phyloP scores from a whole-genome alignment of 208 protist species.

The Wallacemonas sp. region DNA sequence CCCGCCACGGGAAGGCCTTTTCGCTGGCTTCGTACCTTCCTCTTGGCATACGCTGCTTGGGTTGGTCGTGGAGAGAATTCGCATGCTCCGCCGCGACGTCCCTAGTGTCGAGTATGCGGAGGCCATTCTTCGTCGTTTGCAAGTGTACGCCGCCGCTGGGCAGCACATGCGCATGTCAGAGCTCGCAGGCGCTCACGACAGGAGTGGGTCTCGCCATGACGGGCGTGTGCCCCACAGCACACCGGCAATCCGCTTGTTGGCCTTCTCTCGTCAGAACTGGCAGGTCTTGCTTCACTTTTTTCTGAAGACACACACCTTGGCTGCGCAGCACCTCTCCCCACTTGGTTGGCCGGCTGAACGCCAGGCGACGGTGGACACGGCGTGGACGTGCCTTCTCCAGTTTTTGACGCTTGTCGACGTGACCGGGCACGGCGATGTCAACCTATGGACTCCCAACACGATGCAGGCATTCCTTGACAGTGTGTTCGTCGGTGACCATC shows the following conservation, averaged over 20 bases:
- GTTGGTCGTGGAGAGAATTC: constrained; percentile 29
- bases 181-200: no score
- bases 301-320: constrained; percentile 19
- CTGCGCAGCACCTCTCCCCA: constrained; percentile 27
- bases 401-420: constrained; percentile 16
- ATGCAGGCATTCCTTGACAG: neutral
- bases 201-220: no score
- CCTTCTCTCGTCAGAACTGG: constrained; percentile 14
- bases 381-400: constrained; percentile 33
- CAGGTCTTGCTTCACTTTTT: constrained; percentile 37
- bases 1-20: neutral
- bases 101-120: constrained; percentile 26
- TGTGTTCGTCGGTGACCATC: neutral
- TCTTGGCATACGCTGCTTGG: constrained; percentile 14
- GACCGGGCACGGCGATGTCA: constrained; percentile 1
- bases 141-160: neutral
- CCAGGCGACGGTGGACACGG: constrained; percentile 23
- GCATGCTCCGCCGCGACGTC: constrained; percentile 23
- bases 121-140: constrained; percentile 15
- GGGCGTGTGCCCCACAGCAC: no score
- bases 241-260: no score
- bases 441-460: constrained; percentile 7
- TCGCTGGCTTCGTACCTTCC: constrained; percentile 6
- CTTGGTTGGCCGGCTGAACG: constrained; percentile 31
- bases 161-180: neutral